A percentile compares a stretch with the other conserved stretches of the same genome.
phyloP scores from a whole-genome alignment of 1,139 yeast genomes.

The Groenewaldozyma auringiensis region DNA sequence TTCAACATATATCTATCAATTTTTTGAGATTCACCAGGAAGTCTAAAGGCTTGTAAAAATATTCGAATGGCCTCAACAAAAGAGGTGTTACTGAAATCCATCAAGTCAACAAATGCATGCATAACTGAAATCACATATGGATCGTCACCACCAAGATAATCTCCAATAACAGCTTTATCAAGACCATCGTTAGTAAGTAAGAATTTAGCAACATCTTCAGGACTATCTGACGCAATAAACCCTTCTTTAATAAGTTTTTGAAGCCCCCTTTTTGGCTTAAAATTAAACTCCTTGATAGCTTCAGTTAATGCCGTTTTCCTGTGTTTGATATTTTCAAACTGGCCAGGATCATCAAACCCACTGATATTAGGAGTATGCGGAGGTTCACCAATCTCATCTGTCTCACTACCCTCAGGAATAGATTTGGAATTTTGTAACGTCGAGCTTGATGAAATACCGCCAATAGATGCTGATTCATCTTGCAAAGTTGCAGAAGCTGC shows the following conservation, averaged over 20 bases:
- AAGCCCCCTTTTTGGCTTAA: slow-evolving; percentile 77
- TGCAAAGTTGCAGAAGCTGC: slow-evolving; percentile 17
- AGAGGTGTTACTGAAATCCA: slow-evolving; percentile 62
- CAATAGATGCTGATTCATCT: slow-evolving; percentile 8
- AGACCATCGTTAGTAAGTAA: slow-evolving; percentile 70
- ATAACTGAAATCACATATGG: slow-evolving; percentile 69
- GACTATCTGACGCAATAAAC: slow-evolving; percentile 53
- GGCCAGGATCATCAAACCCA: slow-evolving; percentile 60
- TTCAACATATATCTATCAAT: slow-evolving; percentile 95
- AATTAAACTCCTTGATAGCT: slow-evolving; percentile 73
- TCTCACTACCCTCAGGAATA: slow-evolving; percentile 12
- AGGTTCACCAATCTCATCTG: slow-evolving; percentile 10
- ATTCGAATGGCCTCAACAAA: slow-evolving; percentile 83
- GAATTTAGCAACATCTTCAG: slow-evolving; percentile 66
- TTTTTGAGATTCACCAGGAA: slow-evolving; percentile 98
- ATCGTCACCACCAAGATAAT: slow-evolving; percentile 84
- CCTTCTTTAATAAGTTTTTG: slow-evolving; percentile 51
- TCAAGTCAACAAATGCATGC: slow-evolving; percentile 88
- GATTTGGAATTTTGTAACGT: not conserved
- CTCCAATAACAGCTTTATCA: slow-evolving; percentile 83
- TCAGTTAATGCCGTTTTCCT: slow-evolving; percentile 75
- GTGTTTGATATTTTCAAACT: slow-evolving; percentile 77
- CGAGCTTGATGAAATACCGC: not conserved
- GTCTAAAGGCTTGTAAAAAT: slow-evolving; percentile 78
- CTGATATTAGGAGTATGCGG: not conserved